These are phyloP conservation scores for Ophiocordyceps polyrhachis-furcata DNA, from an alignment of 2,329 filamentous ascomycete genomes.

Conservation along the genomic window DNA sequence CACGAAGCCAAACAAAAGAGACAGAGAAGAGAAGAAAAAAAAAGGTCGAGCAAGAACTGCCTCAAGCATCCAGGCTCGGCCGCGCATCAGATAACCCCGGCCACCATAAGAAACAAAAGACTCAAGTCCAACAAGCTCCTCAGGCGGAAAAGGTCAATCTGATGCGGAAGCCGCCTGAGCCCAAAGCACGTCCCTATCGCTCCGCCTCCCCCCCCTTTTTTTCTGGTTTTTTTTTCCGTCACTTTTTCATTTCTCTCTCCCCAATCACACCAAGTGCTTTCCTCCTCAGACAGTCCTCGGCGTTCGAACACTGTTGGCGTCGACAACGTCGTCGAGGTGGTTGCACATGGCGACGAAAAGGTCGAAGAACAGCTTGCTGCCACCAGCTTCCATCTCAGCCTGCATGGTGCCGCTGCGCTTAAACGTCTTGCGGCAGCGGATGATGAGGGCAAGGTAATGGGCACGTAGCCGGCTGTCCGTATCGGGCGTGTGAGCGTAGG, in stretches of 20 bases:
- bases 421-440: constrained; percentile 92
- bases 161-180: not conserved
- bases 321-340: constrained; percentile 89
- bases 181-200: not conserved
- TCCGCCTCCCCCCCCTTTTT: not conserved
- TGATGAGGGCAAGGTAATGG: constrained; percentile 94
- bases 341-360: constrained; percentile 97
- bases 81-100: not conserved
- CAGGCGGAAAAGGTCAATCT: not conserved
- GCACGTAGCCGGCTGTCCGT: constrained; percentile 82
- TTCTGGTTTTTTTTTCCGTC: not conserved
- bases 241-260: not conserved
- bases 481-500: constrained; percentile 88
- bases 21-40: not conserved
- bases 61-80: not conserved
- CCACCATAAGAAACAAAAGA: not conserved
- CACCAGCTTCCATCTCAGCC: constrained; percentile 91
- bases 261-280: not conserved
- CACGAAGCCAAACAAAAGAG: not conserved
- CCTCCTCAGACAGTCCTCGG: constrained; percentile 34
- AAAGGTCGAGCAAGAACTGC: not conserved
- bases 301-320: constrained; percentile 52
- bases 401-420: constrained; percentile 98
- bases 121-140: not conserved
- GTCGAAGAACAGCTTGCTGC: constrained; percentile 86